A percentile compares a stretch with the other conserved stretches of the same genome.
Evolutionary conservation across 441 rosid species (phyloP).

Genomic region (Jatropha multifida): DNA sequence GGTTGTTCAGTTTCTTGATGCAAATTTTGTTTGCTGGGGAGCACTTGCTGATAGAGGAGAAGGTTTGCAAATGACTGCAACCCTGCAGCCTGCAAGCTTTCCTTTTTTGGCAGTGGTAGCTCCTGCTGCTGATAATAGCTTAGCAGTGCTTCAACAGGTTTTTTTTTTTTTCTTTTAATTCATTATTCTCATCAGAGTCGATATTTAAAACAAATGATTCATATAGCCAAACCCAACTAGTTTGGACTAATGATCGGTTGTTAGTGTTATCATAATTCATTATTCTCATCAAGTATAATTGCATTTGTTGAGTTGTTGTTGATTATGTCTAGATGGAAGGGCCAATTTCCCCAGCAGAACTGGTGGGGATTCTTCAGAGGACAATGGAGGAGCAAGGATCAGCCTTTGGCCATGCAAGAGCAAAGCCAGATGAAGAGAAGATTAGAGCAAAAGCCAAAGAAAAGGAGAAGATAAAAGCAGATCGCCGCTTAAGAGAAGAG

Average conservation of each 20-base stretch:
- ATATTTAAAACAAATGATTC: too few relatives aligned
- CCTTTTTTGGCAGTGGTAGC: slow-evolving; percentile 62
- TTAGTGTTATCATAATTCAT: neutral
- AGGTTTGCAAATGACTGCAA: slow-evolving; percentile 47
- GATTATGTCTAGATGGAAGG: slow-evolving; percentile 49
- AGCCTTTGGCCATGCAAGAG: slow-evolving; percentile 40
- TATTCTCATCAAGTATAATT: neutral
- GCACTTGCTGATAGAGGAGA: slow-evolving; percentile 48
- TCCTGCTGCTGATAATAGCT: slow-evolving; percentile 40
- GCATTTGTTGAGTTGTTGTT: neutral
- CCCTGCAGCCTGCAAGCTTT: slow-evolving; percentile 43
- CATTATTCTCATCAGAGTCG: too few relatives aligned
- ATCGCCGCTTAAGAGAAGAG: slow-evolving; percentile 50
- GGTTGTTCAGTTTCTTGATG: slow-evolving; percentile 54
- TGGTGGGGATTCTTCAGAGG: slow-evolving; percentile 61
- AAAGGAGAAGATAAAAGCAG: slow-evolving; percentile 43
- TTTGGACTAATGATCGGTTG: too few relatives aligned
- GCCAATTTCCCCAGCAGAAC: slow-evolving; percentile 49
- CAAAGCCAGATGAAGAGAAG: neutral
- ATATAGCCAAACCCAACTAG: too few relatives aligned
- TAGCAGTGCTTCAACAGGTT: slow-evolving; percentile 59
- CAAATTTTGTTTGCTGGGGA: slow-evolving; percentile 59
- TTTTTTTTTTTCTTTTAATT: neutral
- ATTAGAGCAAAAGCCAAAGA: slow-evolving; percentile 24
- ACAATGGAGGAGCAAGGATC: slow-evolving; percentile 58